Evolutionary conservation across 148 eudicot genomes (phyloP), one percentile per base, ranked within the genome.

Genomic region (Chenopodium formosanum): DNA sequence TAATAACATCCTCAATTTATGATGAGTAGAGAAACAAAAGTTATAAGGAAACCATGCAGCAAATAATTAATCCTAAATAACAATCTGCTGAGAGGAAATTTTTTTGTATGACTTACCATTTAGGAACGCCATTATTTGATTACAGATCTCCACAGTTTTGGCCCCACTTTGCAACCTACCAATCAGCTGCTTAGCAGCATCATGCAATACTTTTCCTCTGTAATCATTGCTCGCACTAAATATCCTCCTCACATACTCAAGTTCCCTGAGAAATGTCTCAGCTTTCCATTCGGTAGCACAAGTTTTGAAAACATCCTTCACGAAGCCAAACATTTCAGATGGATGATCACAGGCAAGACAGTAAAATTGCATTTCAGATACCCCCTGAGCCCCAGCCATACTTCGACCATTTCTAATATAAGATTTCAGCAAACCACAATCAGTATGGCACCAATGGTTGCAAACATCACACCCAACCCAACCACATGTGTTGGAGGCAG

Each of bases 381-480:
- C 68, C 64, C 91, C 95, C 56, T 85, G 88, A 79, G 81, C 76
- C 27, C 93, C 90, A 53, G 84, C 67, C 70, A 84, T 92, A 89
- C 94, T 92, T 47, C 81, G 88, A 2, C 97, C 99, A 75, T 92
- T 96, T 88, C 94, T 92, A 60, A 96, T 91, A 83, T 81, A 88
- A 53, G 90, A 89, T 73, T 92, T 90, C 63, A 87, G 86, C 81
- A 94, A 80, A 44, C 97, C 99, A 87, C 99, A 96, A 83, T 96
- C 97, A 13, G 95, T 91, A 80, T 96, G 99, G 85, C 99, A 96
- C 99, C 99, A 96, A 85, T 96, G 99, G 66, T 90, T 82, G 85
- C 99, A 96, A 50, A 92, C 90, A 80, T 96, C 99, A 82, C 99
- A 96, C 47, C 99, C 99, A 63, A 96, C 99, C 99, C 99, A 96